Evolutionary conservation across 1,284 basidiomycete species (phyloP).

Genomic region (Entoloma clypeatum): DNA sequence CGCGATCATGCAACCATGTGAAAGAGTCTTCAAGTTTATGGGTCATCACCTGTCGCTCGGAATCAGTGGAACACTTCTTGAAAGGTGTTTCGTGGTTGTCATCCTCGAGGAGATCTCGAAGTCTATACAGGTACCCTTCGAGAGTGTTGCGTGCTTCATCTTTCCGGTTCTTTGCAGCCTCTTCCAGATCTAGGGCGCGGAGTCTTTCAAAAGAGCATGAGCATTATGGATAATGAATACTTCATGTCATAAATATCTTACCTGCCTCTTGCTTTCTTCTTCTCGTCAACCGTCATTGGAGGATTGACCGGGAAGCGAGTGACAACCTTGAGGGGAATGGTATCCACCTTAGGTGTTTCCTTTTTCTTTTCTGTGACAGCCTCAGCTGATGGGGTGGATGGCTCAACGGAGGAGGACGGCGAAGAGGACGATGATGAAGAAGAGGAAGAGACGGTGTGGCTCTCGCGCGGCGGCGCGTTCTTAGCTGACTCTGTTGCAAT

Average conservation of each 20-base stretch:
- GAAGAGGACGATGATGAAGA: constrained; percentile 27
- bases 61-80: constrained; percentile 71
- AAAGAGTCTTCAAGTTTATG: constrained; percentile 69
- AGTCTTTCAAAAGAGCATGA: constrained; percentile 48
- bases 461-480: constrained; percentile 39
- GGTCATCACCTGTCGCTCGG: constrained; percentile 67
- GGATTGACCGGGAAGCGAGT: constrained; percentile 60
- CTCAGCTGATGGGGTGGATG: constrained; percentile 21
- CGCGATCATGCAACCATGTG: constrained; percentile 82
- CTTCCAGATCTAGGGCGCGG: constrained; percentile 74
- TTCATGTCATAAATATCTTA: constrained; percentile 31
- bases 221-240: not conserved
- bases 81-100: constrained; percentile 66
- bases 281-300: constrained; percentile 72
- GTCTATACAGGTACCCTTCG: constrained; percentile 88
- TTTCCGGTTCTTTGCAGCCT: constrained; percentile 70
- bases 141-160: constrained; percentile 93
- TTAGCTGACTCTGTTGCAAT: constrained; percentile 35
- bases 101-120: constrained; percentile 79
- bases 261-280: constrained; percentile 67
- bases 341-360: constrained; percentile 41
- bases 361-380: constrained; percentile 36
- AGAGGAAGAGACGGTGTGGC: constrained; percentile 27
- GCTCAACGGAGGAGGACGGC: constrained; percentile 13
- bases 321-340: constrained; percentile 62